Percentiles rank a stretch among this genome's conserved stretches.
Evolutionary conservation across 2,329 filamentous ascomycete species (phyloP).

Genomic region (Nothopassalora personata): DNA sequence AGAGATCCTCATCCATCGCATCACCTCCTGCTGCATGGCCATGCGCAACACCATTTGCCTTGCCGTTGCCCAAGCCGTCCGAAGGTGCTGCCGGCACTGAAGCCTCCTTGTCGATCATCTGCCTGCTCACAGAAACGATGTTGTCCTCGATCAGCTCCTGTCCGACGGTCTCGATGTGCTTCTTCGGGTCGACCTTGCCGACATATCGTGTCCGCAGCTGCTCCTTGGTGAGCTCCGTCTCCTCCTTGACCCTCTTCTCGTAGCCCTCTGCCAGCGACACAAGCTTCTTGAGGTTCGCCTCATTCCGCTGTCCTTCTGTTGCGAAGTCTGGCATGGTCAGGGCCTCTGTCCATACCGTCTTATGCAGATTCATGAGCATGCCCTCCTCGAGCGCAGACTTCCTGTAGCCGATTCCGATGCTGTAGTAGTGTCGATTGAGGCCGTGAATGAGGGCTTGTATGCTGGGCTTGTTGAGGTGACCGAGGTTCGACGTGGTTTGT

Average conservation of each 20-base stretch:
- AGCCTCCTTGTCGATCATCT: conserved; percentile 99
- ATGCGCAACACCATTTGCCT: conserved; percentile 15
- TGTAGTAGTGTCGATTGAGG: conserved; percentile 98
- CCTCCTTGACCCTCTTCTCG: conserved; percentile 97
- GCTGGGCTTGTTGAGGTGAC: conserved; percentile 98
- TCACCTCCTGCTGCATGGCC: conserved; percentile 14
- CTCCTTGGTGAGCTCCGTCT: conserved; percentile 93
- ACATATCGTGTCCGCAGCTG: conserved; percentile 98
- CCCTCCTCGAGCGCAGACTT: conserved; percentile 96
- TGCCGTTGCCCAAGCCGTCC: conserved; percentile 29
- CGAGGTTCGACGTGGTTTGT: conserved; percentile 95
- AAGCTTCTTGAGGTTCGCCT: conserved; percentile 79
- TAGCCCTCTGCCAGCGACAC: conserved; percentile 91
- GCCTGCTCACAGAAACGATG: conserved; percentile 93
- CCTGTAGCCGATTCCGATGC: conserved; percentile 95
- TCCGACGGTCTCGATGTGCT: conserved; percentile 94
- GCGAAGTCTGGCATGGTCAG: conserved; percentile 95
- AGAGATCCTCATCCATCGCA: conserved; percentile 25
- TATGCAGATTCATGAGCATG: conserved; percentile 99
- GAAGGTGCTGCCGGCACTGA: conserved; percentile 72
- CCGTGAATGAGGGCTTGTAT: conserved; percentile 98
- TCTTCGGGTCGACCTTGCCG: conserved; percentile 98
- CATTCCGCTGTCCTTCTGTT: conserved; percentile 75
- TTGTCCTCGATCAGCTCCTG: conserved; percentile 98
- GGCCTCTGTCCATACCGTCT: conserved; percentile 98